Evolutionary conservation across 2,329 filamentous ascomycete genomes (phyloP).

Genomic region (Diaporthe nobilis): DNA sequence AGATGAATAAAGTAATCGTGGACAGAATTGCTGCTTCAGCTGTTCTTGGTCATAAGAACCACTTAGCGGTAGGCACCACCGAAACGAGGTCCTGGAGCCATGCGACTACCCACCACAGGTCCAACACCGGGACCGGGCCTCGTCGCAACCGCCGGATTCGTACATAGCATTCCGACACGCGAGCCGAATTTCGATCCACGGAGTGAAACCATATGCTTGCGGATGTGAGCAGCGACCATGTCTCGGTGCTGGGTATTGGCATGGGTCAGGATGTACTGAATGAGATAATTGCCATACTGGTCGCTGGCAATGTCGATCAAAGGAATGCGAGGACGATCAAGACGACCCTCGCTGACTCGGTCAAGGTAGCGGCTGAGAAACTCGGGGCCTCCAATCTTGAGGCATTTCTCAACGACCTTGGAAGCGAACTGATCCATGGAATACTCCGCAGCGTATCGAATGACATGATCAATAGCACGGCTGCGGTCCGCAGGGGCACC

Average conservation of each 20-base stretch:
- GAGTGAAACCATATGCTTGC: constrained; percentile 99
- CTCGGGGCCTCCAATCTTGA: constrained; percentile 93
- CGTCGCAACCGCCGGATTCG: constrained; percentile 90
- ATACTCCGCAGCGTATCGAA: constrained; percentile 93
- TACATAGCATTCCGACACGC: constrained; percentile 98
- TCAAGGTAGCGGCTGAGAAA: constrained; percentile 95
- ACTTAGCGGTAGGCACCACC: constrained; percentile 71
- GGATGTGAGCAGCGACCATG: constrained; percentile 91
- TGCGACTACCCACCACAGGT: constrained; percentile 70
- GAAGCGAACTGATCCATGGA: constrained; percentile 99
- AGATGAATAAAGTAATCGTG: constrained; percentile 19
- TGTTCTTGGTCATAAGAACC: background rate
- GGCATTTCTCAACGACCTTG: constrained; percentile 98
- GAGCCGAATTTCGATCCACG: constrained; percentile 99
- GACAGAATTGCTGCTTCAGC: constrained; percentile 24
- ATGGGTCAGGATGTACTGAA: constrained; percentile 96
- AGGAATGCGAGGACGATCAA: constrained; percentile 93
- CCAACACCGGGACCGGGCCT: constrained; percentile 88
- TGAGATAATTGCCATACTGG: constrained; percentile 98
- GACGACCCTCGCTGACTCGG: constrained; percentile 91
- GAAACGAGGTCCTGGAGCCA: constrained; percentile 72
- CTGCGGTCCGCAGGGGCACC: constrained; percentile 91
- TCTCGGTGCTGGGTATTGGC: constrained; percentile 90
- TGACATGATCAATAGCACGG: constrained; percentile 94
- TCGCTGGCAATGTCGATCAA: constrained; percentile 98